These are phyloP conservation scores for Leucoagaricus sp. DNA, from an alignment of 1,284 basidiomycete species.

Conservation along the genomic window DNA sequence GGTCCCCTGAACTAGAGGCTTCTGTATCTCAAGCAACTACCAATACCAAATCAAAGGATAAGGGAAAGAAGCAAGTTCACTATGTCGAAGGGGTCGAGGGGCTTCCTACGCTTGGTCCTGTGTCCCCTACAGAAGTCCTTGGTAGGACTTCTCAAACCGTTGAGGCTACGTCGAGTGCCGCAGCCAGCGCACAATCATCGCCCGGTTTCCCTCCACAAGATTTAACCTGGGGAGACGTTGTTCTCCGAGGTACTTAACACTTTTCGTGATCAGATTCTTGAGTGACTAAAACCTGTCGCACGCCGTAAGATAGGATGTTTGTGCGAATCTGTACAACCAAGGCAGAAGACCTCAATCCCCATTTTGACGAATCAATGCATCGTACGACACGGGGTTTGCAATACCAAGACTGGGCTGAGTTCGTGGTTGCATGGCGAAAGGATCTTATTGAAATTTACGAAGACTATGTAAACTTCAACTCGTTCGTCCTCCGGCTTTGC, in stretches of 20 bases:
- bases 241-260: conserved; percentile 59
- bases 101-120: conserved; percentile 36
- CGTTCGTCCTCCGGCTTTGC: conserved; percentile 12
- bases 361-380: conserved; percentile 72
- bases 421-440: conserved; percentile 77
- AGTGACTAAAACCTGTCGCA: conserved; percentile 17
- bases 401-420: conserved; percentile 76
- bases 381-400: conserved; percentile 61
- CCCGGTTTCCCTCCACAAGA: conserved; percentile 17
- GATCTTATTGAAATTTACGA: conserved; percentile 77
- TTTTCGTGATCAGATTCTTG: background rate
- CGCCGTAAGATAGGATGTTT: conserved; percentile 75
- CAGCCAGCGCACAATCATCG: conserved; percentile 39
- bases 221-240: conserved; percentile 43
- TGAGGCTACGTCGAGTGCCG: conserved; percentile 58
- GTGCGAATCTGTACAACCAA: conserved; percentile 70
- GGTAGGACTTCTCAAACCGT: conserved; percentile 51
- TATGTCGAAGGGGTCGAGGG: conserved; percentile 32
- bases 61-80: conserved; percentile 34
- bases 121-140: conserved; percentile 60
- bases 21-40: conserved; percentile 22
- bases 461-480: conserved; percentile 60
- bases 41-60: conserved; percentile 30
- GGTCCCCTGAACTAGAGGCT: background rate
- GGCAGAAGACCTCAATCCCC: conserved; percentile 46